Evolutionary conservation across 768 basidiomycete species (phyloP), one percentile per base, ranked within the genome.

Genomic region (Suillus lakei): DNA sequence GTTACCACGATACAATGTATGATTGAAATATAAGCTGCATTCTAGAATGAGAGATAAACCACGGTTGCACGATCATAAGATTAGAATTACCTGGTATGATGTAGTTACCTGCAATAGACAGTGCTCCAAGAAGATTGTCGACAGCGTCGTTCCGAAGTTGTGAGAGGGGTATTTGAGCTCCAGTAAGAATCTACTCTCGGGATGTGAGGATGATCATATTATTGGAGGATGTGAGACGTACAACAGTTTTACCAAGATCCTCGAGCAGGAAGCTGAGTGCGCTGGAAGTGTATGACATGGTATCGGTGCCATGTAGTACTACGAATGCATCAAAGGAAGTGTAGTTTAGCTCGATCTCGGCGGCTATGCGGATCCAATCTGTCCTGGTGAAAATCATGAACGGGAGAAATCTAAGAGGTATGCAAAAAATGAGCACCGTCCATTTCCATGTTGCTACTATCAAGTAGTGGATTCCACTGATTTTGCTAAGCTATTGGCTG

Each of bases 301-400:
- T 95, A 72, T 97, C 96, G 12, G 93, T 95, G 39, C 95, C 95
- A 72, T 97, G 95, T 23, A 97, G 79, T 36, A 98, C 81, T 23
- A 98, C 88, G 72, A 98, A 98, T 0, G 93, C 94, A 71, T 98
- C 96, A 73, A 94, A 98, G 16, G 74, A 70, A 38, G 83, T 75
- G 72, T 98, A 98, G 74, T 98, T 98, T 61, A 95, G 87, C 72
- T 97, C 95, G 69, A 98, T 95, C 72, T 98, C 96, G 1, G 88
- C 90, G 0, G 95, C 92, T 39, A 98, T 90, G 10, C 93, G 85
- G 69, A 95, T 90, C 94, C 95, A 96, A 72, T 95, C 95, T 92
- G 72, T 62, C 44, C 65, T 70, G 60, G 50, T 61, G 46, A 53
- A 58, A 63, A 38, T 51, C n/a, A 46, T 46, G 66, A 65, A 43